Evolutionary conservation across 441 rosid genomes (phyloP), one percentile per base, ranked within the genome.

Genomic region (Adansonia grandidieri): DNA sequence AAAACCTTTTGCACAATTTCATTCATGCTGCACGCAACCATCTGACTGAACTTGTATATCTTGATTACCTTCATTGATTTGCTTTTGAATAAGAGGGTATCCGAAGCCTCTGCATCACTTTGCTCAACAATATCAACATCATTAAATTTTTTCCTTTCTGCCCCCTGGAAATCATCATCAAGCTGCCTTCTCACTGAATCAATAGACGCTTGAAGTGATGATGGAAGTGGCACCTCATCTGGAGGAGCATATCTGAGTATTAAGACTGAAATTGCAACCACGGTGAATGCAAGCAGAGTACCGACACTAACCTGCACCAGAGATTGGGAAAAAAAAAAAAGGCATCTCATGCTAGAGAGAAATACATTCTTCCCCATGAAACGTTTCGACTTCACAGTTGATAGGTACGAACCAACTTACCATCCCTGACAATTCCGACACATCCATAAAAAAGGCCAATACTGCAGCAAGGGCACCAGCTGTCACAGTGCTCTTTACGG

Each of bases 211-310:
- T 86, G 88, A 66, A 87, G 82, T 45, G 95, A 90, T 47, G 93
- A 75, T 14, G 89, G 91, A 67, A 85, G 84, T 22, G 94, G 92
- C 83, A 89, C 92, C 84, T 83, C 88, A 61, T 89, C 85, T 65
- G 98, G 97, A 72, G 98, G 98, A 81, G 91, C 88, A 75, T 92
- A 92, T 88, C 98, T 88, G 17, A 93, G 90, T 79, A 93, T 86
- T 79, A 93, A 79, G 73, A 93, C 92, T 56, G 97, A 93, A 74
- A 81, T 85, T 65, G 98, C 97, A 68, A 90, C 98, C 74, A 91
- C 84, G 71, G 93, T 92, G 87, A 89, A 93, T 45, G 98, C 97
- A 83, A 93, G 91, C 80, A 93, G 89, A 57, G 98, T 92, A 50
- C 98, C 98, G 73, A 92, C 93, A 75, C 98, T 93, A 80, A 93